Percentiles rank a stretch among this genome's conserved stretches.
Conservation (phyloP, 192 early-diverging fungal species). For the Entomortierella lignicola region DNA sequence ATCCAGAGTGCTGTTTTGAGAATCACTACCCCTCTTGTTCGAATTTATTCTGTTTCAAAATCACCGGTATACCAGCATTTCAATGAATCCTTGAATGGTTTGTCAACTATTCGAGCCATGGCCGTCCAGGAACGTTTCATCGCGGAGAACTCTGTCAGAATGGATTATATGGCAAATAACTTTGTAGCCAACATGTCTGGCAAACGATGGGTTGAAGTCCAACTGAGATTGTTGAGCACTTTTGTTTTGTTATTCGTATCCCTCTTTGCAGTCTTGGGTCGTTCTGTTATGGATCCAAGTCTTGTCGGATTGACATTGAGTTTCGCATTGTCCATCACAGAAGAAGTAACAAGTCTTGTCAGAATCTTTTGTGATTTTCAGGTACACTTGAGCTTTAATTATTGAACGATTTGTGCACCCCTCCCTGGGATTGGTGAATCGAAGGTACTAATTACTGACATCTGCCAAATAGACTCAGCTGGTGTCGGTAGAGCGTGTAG, state of each 20-base stretch:
- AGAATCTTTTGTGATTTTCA: slow-evolving; percentile 68
- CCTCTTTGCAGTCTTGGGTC: slow-evolving; percentile 27
- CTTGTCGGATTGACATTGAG: slow-evolving; percentile 87
- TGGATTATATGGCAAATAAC: slow-evolving; percentile 29
- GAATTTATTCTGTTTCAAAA: slow-evolving; percentile 77
- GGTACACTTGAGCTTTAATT: slow-evolving; percentile 5
- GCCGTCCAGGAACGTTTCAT: slow-evolving; percentile 64
- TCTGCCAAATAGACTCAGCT: slow-evolving; percentile 54
- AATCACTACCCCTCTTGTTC: slow-evolving; percentile 71
- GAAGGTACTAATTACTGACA: too few relatives aligned
- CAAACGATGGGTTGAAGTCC: slow-evolving; percentile 45
- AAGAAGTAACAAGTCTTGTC: slow-evolving; percentile 74
- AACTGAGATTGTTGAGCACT: slow-evolving; percentile 57
- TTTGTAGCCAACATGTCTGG: slow-evolving; percentile 18
- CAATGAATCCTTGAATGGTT: slow-evolving; percentile 63
- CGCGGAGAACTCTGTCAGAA: slow-evolving; percentile 50
- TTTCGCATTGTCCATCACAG: slow-evolving; percentile 85
- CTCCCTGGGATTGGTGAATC: too few relatives aligned
- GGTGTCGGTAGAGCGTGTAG: slow-evolving; percentile 81
- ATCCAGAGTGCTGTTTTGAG: slow-evolving; percentile 64
- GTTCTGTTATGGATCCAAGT: slow-evolving; percentile 73
- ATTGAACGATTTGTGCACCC: too few relatives aligned
- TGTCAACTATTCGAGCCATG: slow-evolving; percentile 67
- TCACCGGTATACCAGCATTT: slow-evolving; percentile 76
- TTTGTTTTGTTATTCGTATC: slow-evolving; percentile 21